Conservation (phyloP, 768 basidiomycete genomes). For the Dacryopinax spathularia region DNA sequence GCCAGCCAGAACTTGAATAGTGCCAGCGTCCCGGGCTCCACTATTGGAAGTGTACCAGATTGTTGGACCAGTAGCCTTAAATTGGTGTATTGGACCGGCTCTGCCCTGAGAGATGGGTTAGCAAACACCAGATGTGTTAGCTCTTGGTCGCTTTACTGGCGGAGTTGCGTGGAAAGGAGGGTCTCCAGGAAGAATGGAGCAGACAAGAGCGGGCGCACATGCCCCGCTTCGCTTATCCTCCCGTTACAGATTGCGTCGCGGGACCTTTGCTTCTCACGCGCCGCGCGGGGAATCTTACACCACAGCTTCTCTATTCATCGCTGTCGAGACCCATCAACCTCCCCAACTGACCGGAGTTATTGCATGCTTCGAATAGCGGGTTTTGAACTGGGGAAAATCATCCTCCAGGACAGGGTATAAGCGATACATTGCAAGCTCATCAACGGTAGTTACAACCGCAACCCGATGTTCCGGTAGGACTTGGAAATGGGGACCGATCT, state of each 20-base stretch:
- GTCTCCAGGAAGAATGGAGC: conserved; percentile 1
- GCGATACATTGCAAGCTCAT: neutral
- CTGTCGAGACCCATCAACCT: neutral
- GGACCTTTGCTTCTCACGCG: neutral
- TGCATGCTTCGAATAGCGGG: neutral
- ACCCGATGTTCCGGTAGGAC: neutral
- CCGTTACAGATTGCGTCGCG: neutral
- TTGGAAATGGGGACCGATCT: neutral
- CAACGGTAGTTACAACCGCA: neutral
- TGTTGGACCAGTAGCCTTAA: neutral
- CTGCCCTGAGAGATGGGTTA: neutral
- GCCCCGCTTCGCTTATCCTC: neutral
- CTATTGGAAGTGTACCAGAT: neutral
- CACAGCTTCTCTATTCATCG: neutral
- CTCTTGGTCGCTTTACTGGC: neutral
- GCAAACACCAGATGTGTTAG: neutral
- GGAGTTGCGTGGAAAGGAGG: neutral
- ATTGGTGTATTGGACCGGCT: neutral
- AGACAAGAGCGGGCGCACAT: neutral
- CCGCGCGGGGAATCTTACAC: neutral
- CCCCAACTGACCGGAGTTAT: neutral
- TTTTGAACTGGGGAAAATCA: neutral
- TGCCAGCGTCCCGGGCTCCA: neutral
- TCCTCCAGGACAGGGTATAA: neutral
- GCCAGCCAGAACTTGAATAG: neutral